Percentiles rank a stretch among this genome's conserved stretches.
These are phyloP conservation scores for Fraxinus floribunda DNA, from an alignment of 305 asterid species.

Conservation along the genomic window DNA sequence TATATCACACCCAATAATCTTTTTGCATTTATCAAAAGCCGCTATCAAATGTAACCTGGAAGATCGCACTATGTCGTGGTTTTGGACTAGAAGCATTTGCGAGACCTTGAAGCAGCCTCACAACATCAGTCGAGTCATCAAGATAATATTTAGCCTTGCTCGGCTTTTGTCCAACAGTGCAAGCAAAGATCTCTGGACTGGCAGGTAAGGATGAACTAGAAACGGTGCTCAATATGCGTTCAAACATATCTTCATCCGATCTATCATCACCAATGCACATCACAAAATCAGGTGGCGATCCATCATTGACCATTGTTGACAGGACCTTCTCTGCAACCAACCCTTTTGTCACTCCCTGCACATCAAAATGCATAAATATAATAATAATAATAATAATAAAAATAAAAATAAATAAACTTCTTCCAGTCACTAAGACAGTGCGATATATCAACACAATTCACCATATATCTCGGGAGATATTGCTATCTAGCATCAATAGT, in stretches of 20 bases:
- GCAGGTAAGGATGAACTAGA: background rate
- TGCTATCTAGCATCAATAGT: no score
- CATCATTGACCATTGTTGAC: background rate
- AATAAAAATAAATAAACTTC: background rate
- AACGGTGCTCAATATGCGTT: background rate
- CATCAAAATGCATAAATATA: background rate
- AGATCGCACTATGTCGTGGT: background rate
- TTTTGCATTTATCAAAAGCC: background rate
- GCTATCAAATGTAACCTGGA: background rate
- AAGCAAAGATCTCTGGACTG: background rate
- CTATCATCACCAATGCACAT: background rate
- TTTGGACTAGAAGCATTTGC: background rate
- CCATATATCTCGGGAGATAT: background rate
- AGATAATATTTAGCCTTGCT: conserved; percentile 14
- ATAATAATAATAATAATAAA: no score
- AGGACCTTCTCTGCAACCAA: background rate
- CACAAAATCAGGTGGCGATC: background rate
- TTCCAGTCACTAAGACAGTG: background rate
- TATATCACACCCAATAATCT: background rate
- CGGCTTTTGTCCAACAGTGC: conserved; percentile 5
- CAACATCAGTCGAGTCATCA: background rate
- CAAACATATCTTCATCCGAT: background rate
- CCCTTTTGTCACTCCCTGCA: background rate
- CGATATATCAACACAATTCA: background rate
- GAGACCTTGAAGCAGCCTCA: background rate